Percentiles rank a stretch among this genome's conserved stretches.
Evolutionary conservation across 2,329 filamentous ascomycete species (phyloP).

Genomic region (Magnaporthiopsis incrustans): DNA sequence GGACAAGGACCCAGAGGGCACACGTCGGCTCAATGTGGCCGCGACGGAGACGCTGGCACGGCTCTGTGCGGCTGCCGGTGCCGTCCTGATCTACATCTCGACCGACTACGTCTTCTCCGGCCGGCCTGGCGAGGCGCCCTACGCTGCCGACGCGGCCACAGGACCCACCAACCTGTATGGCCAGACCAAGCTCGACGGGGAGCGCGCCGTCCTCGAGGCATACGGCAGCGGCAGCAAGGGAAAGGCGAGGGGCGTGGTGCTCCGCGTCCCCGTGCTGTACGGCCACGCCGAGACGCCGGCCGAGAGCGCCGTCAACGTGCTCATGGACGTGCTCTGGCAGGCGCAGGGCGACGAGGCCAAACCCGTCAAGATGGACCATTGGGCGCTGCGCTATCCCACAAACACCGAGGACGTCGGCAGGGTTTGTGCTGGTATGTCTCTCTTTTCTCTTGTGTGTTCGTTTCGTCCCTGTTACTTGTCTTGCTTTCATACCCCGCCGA

Average conservation of each 20-base stretch:
- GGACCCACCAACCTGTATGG: constrained; percentile 70
- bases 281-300: constrained; percentile 61
- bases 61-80: constrained; percentile 52
- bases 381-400: constrained; percentile 76
- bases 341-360: constrained; percentile 54
- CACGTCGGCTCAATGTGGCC: constrained; percentile 64
- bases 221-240: constrained; percentile 32
- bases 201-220: constrained; percentile 56
- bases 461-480: background rate
- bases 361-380: constrained; percentile 71
- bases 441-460: background rate
- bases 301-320: constrained; percentile 76
- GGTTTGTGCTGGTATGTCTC: constrained; percentile 56
- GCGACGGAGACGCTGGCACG: constrained; percentile 60
- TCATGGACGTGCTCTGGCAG: constrained; percentile 71
- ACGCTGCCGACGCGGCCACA: constrained; percentile 55
- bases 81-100: constrained; percentile 68
- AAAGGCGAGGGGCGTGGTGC: constrained; percentile 53
- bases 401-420: constrained; percentile 82
- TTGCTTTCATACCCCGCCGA: background rate
- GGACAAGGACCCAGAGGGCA: constrained; percentile 68
- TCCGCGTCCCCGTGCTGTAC: constrained; percentile 80
- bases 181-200: constrained; percentile 53
- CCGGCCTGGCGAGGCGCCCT: constrained; percentile 71
- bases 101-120: constrained; percentile 78